Percentiles rank a stretch among this genome's conserved stretches.
Conservation (phyloP, 768 basidiomycete genomes). For the Collybia mongolica region DNA sequence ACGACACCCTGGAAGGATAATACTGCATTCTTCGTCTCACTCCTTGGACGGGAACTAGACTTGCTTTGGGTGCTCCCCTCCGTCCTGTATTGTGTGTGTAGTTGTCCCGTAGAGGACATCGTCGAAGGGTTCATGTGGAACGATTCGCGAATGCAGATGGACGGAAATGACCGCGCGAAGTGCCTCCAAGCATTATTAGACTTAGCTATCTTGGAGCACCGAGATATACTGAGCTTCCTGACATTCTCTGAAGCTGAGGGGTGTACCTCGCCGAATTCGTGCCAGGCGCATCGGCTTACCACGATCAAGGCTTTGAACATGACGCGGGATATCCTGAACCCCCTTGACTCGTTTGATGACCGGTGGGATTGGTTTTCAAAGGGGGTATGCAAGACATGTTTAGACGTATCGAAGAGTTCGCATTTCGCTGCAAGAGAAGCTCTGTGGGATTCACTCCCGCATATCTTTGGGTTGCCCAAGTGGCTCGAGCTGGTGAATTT, state of each 20-base stretch:
- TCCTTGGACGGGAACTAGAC: constrained; percentile 30
- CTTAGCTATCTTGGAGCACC: constrained; percentile 5
- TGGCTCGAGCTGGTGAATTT: constrained; percentile 3
- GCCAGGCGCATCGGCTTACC: constrained; percentile 1
- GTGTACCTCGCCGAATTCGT: neutral
- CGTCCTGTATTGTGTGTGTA: constrained; percentile 35
- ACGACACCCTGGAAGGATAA: constrained; percentile 37
- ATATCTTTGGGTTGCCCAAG: constrained; percentile 3
- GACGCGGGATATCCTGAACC: constrained; percentile 1
- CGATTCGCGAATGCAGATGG: constrained; percentile 8
- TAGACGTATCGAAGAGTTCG: neutral
- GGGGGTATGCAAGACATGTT: constrained; percentile 3
- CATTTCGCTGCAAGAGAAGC: constrained; percentile 1
- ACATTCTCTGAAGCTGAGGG: neutral
- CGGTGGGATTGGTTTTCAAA: constrained; percentile 1
- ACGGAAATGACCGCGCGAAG: neutral
- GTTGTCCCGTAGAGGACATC: constrained; percentile 33
- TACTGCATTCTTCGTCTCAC: constrained; percentile 36
- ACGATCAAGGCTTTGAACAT: neutral
- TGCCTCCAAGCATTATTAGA: constrained; percentile 7
- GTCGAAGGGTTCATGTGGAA: constrained; percentile 31
- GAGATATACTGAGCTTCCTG: constrained; percentile 6
- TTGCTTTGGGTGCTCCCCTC: constrained; percentile 33
- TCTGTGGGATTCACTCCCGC: constrained; percentile 5
- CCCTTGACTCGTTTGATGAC: constrained; percentile 1